Evolutionary conservation across 2,329 filamentous ascomycete species (phyloP).

Genomic region (Trichothecium sympodiale): DNA sequence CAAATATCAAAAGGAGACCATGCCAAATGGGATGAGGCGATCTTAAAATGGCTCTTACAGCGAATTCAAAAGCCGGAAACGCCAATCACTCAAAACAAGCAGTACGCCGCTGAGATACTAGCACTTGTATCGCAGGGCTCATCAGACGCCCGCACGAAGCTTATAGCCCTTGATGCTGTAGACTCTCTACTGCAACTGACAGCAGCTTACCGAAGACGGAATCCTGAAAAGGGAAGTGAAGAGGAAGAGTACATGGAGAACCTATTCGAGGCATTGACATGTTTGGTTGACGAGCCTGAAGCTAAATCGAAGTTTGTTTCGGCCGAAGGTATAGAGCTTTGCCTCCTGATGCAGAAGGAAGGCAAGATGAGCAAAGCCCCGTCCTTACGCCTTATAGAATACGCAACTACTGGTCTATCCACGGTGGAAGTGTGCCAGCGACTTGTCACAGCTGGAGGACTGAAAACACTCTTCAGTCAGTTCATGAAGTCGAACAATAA

Average conservation of each 20-base stretch:
- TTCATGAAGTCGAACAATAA: conserved; percentile 77
- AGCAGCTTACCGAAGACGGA: conserved; percentile 72
- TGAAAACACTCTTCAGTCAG: conserved; percentile 75
- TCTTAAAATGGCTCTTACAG: conserved; percentile 68
- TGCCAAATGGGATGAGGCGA: conserved; percentile 35
- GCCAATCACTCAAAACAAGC: conserved; percentile 76
- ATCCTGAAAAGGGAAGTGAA: conserved; percentile 74
- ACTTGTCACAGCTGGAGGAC: conserved; percentile 70
- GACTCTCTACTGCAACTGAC: conserved; percentile 75
- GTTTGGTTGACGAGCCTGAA: conserved; percentile 59
- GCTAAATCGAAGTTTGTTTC: conserved; percentile 78
- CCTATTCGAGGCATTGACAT: conserved; percentile 77
- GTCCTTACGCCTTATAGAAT: conserved; percentile 73
- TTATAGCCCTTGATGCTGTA: conserved; percentile 59
- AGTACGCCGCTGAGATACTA: conserved; percentile 85
- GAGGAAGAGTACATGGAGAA: conserved; percentile 96
- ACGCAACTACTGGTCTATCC: conserved; percentile 48
- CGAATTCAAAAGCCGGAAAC: conserved; percentile 61
- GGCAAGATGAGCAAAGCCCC: conserved; percentile 72
- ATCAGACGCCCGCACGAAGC: conserved; percentile 47
- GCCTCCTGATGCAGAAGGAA: conserved; percentile 82
- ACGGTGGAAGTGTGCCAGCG: conserved; percentile 57
- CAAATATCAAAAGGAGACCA: conserved; percentile 11
- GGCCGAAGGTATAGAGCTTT: conserved; percentile 85
- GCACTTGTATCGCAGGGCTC: conserved; percentile 80